Evolutionary conservation across 1,284 basidiomycete genomes (phyloP).

Genomic region (Coniferiporia weirii): DNA sequence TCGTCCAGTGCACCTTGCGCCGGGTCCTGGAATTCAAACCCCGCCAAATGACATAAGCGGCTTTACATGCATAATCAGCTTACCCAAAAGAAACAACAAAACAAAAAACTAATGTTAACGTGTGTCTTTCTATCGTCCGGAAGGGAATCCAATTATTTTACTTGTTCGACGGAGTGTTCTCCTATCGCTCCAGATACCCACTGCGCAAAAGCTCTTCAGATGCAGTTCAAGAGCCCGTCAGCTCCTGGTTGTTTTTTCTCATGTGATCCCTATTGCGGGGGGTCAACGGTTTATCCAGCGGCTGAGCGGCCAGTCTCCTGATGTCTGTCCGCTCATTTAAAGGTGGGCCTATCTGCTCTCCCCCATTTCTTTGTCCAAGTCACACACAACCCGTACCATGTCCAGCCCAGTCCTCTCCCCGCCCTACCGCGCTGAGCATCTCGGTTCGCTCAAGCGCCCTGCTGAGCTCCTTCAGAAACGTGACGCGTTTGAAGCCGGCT

Average conservation of each 20-base stretch:
- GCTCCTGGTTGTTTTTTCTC: neutral
- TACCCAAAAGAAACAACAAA: too few species aligned
- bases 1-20: neutral
- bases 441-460: constrained; percentile 45
- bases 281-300: neutral
- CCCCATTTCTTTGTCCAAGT: neutral
- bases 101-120: too few species aligned
- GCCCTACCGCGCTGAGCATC: constrained; percentile 39
- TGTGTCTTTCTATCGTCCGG: too few species aligned
- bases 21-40: neutral
- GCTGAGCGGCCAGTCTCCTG: too few species aligned
- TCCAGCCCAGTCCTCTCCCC: constrained; percentile 21
- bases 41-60: neutral
- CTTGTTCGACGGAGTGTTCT: too few species aligned
- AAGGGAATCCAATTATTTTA: too few species aligned
- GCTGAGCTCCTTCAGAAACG: constrained; percentile 37
- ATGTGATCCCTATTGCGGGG: neutral
- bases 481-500: constrained; percentile 30
- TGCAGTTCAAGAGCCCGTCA: too few species aligned
- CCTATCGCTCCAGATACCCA: too few species aligned
- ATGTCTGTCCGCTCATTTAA: too few species aligned
- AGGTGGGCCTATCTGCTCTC: neutral
- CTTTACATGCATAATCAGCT: too few species aligned
- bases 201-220: too few species aligned
- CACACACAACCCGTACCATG: constrained; percentile 4